phyloP scores from a whole-genome alignment of 2,329 filamentous ascomycete genomes.

The Pseudogymnoascus verrucosus region DNA sequence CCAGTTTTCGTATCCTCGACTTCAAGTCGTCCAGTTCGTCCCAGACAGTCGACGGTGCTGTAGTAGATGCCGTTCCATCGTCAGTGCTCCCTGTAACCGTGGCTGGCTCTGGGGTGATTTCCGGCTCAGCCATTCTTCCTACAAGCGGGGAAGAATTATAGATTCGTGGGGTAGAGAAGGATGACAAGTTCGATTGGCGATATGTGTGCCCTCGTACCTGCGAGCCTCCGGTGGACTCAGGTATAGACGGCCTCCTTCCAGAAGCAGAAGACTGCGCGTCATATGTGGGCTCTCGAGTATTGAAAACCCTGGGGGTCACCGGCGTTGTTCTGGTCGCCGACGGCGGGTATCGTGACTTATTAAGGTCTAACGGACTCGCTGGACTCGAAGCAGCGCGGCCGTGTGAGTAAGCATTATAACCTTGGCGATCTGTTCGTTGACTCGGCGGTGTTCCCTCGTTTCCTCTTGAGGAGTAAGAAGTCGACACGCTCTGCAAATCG shows the following conservation, averaged over 20 bases:
- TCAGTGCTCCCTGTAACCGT: conserved; percentile 62
- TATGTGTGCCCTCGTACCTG: conserved; percentile 20
- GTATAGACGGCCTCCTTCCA: conserved; percentile 2
- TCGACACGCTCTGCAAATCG: conserved; percentile 6
- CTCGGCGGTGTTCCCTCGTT: neutral
- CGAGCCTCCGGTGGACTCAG: neutral
- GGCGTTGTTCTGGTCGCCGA: neutral
- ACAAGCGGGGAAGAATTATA: conserved; percentile 53
- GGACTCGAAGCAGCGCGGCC: neutral
- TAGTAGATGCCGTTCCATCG: conserved; percentile 72
- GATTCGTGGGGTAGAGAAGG: conserved; percentile 25
- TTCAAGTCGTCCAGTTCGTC: conserved; percentile 95
- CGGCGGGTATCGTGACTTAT: conserved; percentile 4
- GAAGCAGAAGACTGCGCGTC: neutral
- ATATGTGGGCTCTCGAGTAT: neutral
- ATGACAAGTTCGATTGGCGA: conserved; percentile 26
- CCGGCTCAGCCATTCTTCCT: conserved; percentile 35
- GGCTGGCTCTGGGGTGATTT: conserved; percentile 32
- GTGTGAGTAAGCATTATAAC: neutral
- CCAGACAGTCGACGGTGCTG: conserved; percentile 89
- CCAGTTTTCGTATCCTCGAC: conserved; percentile 81
- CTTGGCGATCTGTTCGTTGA: neutral
- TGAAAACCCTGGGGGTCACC: neutral
- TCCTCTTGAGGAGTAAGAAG: neutral
- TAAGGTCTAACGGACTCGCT: neutral